Conservation (phyloP, 2,329 filamentous ascomycete species). For the Diaporthe longicolla region DNA sequence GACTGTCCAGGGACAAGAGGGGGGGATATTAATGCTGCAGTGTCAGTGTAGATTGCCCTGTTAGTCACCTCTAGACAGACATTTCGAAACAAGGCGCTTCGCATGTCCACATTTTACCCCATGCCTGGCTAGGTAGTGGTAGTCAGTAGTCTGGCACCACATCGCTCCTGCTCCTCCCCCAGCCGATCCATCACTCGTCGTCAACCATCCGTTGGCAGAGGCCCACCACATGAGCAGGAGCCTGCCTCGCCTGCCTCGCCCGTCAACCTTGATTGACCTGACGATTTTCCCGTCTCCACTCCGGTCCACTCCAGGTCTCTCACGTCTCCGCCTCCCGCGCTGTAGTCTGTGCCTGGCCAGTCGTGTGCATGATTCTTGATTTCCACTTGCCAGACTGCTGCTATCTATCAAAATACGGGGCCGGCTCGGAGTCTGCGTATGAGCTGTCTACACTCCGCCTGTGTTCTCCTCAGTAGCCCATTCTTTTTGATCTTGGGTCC, state of each 20-base stretch:
- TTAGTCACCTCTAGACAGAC: neutral
- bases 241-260: neutral
- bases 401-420: constrained; percentile 33
- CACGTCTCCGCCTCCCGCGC: neutral
- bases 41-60: too few relatives aligned
- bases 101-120: constrained; percentile 31
- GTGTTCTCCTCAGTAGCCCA: constrained; percentile 6
- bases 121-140: neutral
- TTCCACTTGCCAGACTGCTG: constrained; percentile 21
- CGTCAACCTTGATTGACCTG: constrained; percentile 3
- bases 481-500: neutral
- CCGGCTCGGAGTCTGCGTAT: constrained; percentile 6
- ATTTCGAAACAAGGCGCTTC: constrained; percentile 21
- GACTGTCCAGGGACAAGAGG: constrained; percentile 3
- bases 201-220: constrained; percentile 27
- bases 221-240: constrained; percentile 6
- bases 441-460: constrained; percentile 14
- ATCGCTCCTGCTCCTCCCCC: neutral
- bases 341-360: neutral
- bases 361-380: constrained; percentile 32
- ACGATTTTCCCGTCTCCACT: neutral
- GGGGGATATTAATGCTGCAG: neutral
- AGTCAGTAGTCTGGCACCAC: constrained; percentile 19
- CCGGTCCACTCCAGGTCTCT: constrained; percentile 2
- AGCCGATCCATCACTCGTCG: constrained; percentile 27